Percentiles rank a stretch among this genome's conserved stretches.
These are phyloP conservation scores for Naganishia kalamii DNA, from an alignment of 768 basidiomycete genomes.

Conservation along the genomic window DNA sequence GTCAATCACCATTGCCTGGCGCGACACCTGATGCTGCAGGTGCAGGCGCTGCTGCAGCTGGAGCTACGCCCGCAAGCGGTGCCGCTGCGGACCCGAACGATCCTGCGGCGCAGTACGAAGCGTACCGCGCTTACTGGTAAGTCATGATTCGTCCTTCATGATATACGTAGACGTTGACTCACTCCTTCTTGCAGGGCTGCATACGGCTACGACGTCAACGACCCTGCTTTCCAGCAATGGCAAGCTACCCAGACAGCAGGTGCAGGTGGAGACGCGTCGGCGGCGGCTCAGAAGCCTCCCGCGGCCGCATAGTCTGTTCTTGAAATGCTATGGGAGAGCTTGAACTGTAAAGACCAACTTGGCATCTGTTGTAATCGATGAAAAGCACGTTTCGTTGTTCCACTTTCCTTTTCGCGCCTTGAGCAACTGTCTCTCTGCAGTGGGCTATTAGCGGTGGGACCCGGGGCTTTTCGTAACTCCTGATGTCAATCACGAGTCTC, in stretches of 20 bases:
- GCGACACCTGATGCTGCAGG: constrained; percentile 24
- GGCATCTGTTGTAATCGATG: too few relatives aligned
- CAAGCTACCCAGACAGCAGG: constrained; percentile 8
- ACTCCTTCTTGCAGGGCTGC: not conserved
- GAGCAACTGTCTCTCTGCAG: too few relatives aligned
- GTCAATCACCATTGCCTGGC: constrained; percentile 19
- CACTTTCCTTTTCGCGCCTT: too few relatives aligned
- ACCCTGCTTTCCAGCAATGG: constrained; percentile 33
- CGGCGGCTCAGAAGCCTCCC: not conserved
- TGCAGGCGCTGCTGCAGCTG: constrained; percentile 28
- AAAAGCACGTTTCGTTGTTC: too few relatives aligned
- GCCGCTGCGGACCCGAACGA: constrained; percentile 24
- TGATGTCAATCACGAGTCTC: too few relatives aligned
- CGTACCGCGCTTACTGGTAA: constrained; percentile 44
- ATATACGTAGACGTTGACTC: not conserved
- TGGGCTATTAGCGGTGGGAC: too few relatives aligned
- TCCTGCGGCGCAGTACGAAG: constrained; percentile 27
- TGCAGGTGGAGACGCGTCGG: constrained; percentile 6
- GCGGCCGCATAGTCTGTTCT: constrained; percentile 10
- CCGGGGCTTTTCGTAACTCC: too few relatives aligned
- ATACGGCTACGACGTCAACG: constrained; percentile 43
- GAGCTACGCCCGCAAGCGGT: constrained; percentile 30
- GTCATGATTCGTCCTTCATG: not conserved
- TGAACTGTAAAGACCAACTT: too few relatives aligned
- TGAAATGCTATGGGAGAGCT: too few relatives aligned